Base-by-base conservation (phyloP, 2,329 filamentous ascomycete genomes). In the Diaporthe citri region DNA sequence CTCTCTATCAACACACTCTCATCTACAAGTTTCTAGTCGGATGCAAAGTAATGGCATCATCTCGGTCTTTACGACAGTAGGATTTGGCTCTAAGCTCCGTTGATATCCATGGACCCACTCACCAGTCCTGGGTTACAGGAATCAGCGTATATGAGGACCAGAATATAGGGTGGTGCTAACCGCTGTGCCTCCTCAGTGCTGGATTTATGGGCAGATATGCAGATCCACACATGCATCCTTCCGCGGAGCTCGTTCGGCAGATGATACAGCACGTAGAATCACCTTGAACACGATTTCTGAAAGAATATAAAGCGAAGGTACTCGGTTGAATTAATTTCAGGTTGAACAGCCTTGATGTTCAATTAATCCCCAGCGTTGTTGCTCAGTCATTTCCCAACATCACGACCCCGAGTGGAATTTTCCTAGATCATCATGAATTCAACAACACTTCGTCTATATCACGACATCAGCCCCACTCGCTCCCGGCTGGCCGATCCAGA, bases 391-490 rank as follows among this genome's bases (percentile, higher is more conserved):
- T 46, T 31, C 22, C 39, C 25, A 25, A n/a, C n/a, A 13, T 8
- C 59, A 22, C n/a, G 39, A 62, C 9, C 12, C n/a, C 5, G 25
- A 34, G 17, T 46, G 0, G 22, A 2, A 20, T 2, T 22, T 7
- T 20, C 4, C 9, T 8, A 22, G 39, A 31, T 17, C 59, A 46
- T 46, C 39, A 64, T 64, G 59, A 31, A 2, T 22, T 20, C 59
- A 22, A 15, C 59, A n/a, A 17, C 41, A 9, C 59, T 64, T 41
- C 59, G 59, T 64, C 59, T 64, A 31, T 22, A 64, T 41, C 59
- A 22, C 59, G 59, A 64, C 17, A 46, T 64, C 25, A 46, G 59
- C 25, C 25, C 59, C 39, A 34, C 17, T 46, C 59, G 8, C 39
- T 64, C 25, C 4, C 39, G 39, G 8, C 8, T 64, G 39, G 10